Evolutionary conservation across 2,329 filamentous ascomycete genomes (phyloP), one percentile per base, ranked within the genome.

Genomic region (Metarhizium humberi): DNA sequence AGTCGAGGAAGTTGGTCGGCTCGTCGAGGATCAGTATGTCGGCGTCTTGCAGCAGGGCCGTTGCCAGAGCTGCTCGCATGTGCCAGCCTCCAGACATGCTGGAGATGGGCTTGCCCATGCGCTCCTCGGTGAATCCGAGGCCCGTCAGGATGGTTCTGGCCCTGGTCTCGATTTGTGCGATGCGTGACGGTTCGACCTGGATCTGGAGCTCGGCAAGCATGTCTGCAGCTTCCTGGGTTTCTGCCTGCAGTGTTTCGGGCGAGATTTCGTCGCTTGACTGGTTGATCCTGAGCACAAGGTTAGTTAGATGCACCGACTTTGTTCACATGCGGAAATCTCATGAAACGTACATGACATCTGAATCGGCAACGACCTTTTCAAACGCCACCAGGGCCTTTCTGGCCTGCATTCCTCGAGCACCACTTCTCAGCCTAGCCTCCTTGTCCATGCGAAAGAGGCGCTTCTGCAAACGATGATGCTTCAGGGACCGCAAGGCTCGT

Each of bases 1-100:
- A 75, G 64, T 95, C 90, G 1, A 95, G 78, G 65, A 90, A 95
- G 65, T 95, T 95, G 38, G 90, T 95, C 0, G 90, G 90, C 66
- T 95, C 90, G 67, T 95, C 90, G 2, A 95, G 80, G 52, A 95
- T 85, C 56, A 95, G 75, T 2, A 95, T 82, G 60, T 95, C 89
- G 0, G 85, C 81, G 7, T 86, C 81, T 58, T 91, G 86, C 1
- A 90, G 79, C 4, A 95, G 75, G 0, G 83, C 81, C 3, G 75
- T 75, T 2, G 86, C 85, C 0, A 90, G 75, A 56, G 83, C 75
- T 32, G 81, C 82, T 10, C 87, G 80, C 82, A 88, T 90, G 57
- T 77, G 80, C 86, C 86, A 90, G 2, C 87, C 90, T 6, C 90
- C 90, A 0, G 89, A 94, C 2, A 95, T 74, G 40, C 81, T 82